These are phyloP conservation scores for Pichia eremophila DNA, from an alignment of 805 yeast genomes.

Conservation along the genomic window DNA sequence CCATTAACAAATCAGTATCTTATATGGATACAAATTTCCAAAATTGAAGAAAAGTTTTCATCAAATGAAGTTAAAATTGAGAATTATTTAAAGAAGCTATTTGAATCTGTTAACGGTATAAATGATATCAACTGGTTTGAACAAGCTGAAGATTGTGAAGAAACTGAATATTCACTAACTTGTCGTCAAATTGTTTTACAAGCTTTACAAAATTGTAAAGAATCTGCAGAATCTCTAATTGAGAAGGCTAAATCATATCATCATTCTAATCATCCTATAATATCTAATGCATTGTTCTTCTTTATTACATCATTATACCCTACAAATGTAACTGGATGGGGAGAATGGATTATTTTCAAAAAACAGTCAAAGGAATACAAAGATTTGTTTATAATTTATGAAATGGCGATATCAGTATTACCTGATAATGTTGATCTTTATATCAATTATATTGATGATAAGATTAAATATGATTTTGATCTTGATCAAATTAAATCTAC, in stretches of 20 bases:
- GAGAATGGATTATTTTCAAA: constrained; percentile 31
- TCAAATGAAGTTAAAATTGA: constrained; percentile 36
- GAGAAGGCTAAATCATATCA: constrained; percentile 28
- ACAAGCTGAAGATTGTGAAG: constrained; percentile 46
- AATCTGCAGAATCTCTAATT: not conserved
- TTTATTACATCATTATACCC: constrained; percentile 41
- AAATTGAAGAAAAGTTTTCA: constrained; percentile 49
- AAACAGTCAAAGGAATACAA: constrained; percentile 21
- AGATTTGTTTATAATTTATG: constrained; percentile 36
- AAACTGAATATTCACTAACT: constrained; percentile 35
- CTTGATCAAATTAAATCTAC: constrained; percentile 43
- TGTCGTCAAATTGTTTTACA: constrained; percentile 44
- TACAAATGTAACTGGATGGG: constrained; percentile 38
- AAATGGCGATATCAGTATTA: constrained; percentile 40
- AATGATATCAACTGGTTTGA: constrained; percentile 42
- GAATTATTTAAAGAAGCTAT: constrained; percentile 41
- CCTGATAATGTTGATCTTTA: constrained; percentile 44
- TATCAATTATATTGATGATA: constrained; percentile 66
- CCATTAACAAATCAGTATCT: constrained; percentile 30
- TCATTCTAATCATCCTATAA: constrained; percentile 17
- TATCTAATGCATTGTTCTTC: constrained; percentile 40
- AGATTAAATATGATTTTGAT: constrained; percentile 41
- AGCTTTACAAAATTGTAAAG: constrained; percentile 1
- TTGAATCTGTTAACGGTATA: constrained; percentile 20
- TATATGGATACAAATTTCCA: constrained; percentile 64